Evolutionary conservation across 2,329 filamentous ascomycete genomes (phyloP), one percentile per base, ranked within the genome.

Genomic region (Pestalotiopsis sp.): DNA sequence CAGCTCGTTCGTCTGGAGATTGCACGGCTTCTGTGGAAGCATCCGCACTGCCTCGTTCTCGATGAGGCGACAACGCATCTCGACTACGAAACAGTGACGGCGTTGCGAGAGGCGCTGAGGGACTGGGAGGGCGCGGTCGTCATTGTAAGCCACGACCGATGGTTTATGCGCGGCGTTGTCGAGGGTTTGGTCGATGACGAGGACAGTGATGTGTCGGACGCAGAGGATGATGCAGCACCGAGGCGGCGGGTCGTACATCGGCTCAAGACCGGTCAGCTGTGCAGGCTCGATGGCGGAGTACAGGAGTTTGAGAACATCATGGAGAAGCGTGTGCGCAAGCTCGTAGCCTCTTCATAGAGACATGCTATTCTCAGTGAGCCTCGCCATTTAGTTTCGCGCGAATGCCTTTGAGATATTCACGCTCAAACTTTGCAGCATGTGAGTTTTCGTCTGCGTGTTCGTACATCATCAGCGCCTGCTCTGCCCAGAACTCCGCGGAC

Each of bases 31-130:
- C 80, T 95, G 44, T 91, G 89, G 85, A 82, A 81, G 55, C 83
- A 86, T 3, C 92, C 92, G 22, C 92, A 94, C 71, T 86, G 92
- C 67, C 84, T 95, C 2, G 85, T 95, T 5, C 85, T 95, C 7
- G 93, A 95, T 75, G 94, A 94, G 77, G 90, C 94, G 26, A 96
- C 93, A 6, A 95, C 93, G 1, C 94, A 97, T 81, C 83, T 97
- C 55, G 94, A 97, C 76, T 92, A 92, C 70, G 89, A 96, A 79
- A 95, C 92, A 0, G 92, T 95, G 26, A 86, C 88, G 7, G 92
- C 91, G 1, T 79, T 97, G 66, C 85, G 91, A 0, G 84, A 87
- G 26, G 91, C 91, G 2, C 77, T 97, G 70, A 84, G 85, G 14
- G 80, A 80, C 2, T 97, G 92, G 85, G 86, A 89, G 66, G 93